Base-by-base conservation (phyloP, 23 red algal genomes). In the Gracilariopsis chorda region DNA sequence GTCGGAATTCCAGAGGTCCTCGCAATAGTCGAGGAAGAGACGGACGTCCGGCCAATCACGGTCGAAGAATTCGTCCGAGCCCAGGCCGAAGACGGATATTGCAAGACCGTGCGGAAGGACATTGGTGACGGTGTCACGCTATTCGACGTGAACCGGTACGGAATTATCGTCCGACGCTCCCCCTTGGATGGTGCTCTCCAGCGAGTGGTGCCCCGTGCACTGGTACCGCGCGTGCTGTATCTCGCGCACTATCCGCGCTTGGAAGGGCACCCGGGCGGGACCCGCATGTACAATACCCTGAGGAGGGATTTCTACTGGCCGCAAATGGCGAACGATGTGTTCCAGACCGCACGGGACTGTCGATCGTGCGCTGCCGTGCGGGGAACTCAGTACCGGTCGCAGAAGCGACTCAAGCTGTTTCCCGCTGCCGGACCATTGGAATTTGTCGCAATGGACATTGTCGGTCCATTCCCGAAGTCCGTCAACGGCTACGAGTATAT, bases 301-400 rank as follows among this genome's bases (percentile, higher is more conserved):
- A 30, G 62, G 5, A 28, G 60, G 37, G 35, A 76, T 27, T 73
- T 63, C 11, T 88, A 88, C 20, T 88, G 83, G 83, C 62, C 63
- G 9, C 68, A 72, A 27, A 75, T 51, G 63, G 83, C 63, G 17
- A 76, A 72, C 28, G 83, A 88, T 41, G 83, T 29, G 3, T 88
- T 53, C 65, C 37, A 44, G 20, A 60, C 64, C 64, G 63, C 74
- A 47, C 33, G 28, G 51, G 48, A 88, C 52, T 88, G 4, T 28
- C 2, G 30, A 1, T 52, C 27, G 2, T 88, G 83, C 6, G 63
- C 44, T 20, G 41, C 21, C 4, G 51, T 29, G 13, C 62, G 40
- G 12, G 64, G 45, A 2, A 56, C 63, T 12, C 64, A 41, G 13
- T 29, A 19, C n/a, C 60, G 44, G 8, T 60, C 5, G 17, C 46